Base-by-base conservation (phyloP, 1,284 basidiomycete species). In the Tilletiopsis washingtonensis region DNA sequence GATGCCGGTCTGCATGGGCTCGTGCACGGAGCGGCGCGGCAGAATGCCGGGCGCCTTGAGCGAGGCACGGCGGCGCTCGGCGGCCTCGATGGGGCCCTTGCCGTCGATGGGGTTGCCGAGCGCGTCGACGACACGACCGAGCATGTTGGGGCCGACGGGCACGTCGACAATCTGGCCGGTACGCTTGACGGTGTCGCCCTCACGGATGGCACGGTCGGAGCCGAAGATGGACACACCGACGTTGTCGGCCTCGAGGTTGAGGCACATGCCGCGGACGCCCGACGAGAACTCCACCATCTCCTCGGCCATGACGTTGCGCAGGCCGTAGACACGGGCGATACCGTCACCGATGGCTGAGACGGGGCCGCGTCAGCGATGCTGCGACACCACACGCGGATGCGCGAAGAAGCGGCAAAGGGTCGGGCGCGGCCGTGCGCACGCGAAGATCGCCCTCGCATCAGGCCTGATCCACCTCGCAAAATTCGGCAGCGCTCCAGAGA, bases 261-360 rank as follows among this genome's bases (percentile, higher is more conserved):
- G 80, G 78, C 88, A 91, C 91, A 96, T 94, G 58, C 75, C 76
- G 50, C 74, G 74, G 74, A 98, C 84, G 80, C 93, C 93, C 52
- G 93, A 97, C 54, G 91, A 89, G 84, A 98, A 98, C 82, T 98
- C 93, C 82, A 98, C 93, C 93, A 98, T 97, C 84, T 98, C 93
- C 80, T 98, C 93, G 80, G 87, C 86, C 88, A 73, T 56, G 75
- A 97, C 91, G 74, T 81, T 80, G 71, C 79, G 77, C 67, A 81
- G 78, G 75, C 81, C 89, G 77, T 93, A 97, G 74, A 98, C 91
- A 84, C 91, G 91, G 77, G 89, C 90, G 75, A 97, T 96, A 93
- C 91, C 93, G 79, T 97, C 93, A 88, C 91, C 91, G 71, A 97
- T 93, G 78, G 90, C 88, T 90, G 71, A 49, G 41, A 24, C 26